Base-by-base conservation (phyloP, 2,329 filamentous ascomycete species). In the Sarocladium strictum region DNA sequence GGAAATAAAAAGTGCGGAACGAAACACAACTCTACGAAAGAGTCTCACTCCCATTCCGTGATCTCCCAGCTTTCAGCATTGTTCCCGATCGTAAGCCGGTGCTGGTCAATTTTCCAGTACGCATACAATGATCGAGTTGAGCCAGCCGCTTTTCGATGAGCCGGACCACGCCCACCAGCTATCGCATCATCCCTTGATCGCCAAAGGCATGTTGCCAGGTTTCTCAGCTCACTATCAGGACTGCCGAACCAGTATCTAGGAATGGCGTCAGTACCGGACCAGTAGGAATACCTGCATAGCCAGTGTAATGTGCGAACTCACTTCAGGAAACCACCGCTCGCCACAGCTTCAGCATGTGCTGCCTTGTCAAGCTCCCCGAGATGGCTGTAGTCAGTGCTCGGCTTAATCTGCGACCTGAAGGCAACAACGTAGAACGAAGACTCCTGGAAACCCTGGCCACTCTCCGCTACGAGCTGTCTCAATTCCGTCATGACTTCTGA, bases 211-310 rank as follows among this genome's bases (percentile, higher is more conserved):
- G 91, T 96, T 41, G 92, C 92, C 63, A 97, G 70, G 71, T 96
- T 96, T 64, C 83, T 77, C 58, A 86, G 78, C 53, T 87, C 76
- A 41, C 68, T 73, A 71, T 95, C 84, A 19, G 87, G 85, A 32
- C 74, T 76, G 2, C 90, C 90, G 68, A 95, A 96, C 90, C 92
- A 96, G 70, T 97, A 96, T 69, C 83, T 85, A 59, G 47, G 43
- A 29, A 24, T 54, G 10, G 17, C 9, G 59, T 64, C 55, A 65
- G 62, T 53, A 51, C 21, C 26, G 5, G 35, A 27, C 7, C 23
- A 29, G 19, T 17, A 19, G 10, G 24, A 17, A 52, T 15, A 14
- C 21, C 23, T 32, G 24, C 21, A 5, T 43, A 9, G 43, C 6
- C n/a, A 32, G n/a, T 29, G 32, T 5, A 38, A 15, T 37, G 37